Percentiles rank a stretch among this genome's conserved stretches.
Evolutionary conservation across 2,329 filamentous ascomycete species (phyloP).

Genomic region (Aspergillus ibericus): DNA sequence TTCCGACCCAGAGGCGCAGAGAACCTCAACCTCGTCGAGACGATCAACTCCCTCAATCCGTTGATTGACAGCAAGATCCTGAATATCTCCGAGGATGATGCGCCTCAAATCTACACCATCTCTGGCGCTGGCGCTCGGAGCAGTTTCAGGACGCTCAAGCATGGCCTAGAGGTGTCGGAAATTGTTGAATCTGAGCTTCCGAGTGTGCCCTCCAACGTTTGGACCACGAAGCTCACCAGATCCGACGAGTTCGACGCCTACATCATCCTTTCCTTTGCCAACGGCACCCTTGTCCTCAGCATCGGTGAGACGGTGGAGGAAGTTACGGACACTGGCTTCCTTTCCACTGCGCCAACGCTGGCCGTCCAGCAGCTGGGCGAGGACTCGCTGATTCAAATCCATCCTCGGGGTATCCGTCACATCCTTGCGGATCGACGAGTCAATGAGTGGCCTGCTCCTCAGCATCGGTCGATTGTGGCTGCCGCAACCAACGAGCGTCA

Average conservation of each 20-base stretch:
- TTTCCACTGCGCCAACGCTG: slow-evolving; percentile 83
- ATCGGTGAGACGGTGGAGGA: slow-evolving; percentile 97
- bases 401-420: slow-evolving; percentile 93
- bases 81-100: slow-evolving; percentile 87
- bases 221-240: slow-evolving; percentile 85
- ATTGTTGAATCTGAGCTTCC: slow-evolving; percentile 93
- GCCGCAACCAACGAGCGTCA: slow-evolving; percentile 92
- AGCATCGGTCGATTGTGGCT: slow-evolving; percentile 92
- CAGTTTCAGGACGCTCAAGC: slow-evolving; percentile 86
- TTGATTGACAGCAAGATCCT: slow-evolving; percentile 87
- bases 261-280: slow-evolving; percentile 90
- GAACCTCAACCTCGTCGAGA: slow-evolving; percentile 82
- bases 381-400: slow-evolving; percentile 87
- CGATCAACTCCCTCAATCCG: slow-evolving; percentile 85
- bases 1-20: slow-evolving; percentile 78
- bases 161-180: slow-evolving; percentile 89
- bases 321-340: slow-evolving; percentile 88
- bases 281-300: slow-evolving; percentile 85
- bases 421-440: slow-evolving; percentile 74
- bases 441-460: slow-evolving; percentile 90
- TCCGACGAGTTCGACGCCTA: slow-evolving; percentile 88
- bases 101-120: slow-evolving; percentile 92
- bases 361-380: slow-evolving; percentile 94
- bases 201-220: slow-evolving; percentile 85
- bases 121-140: slow-evolving; percentile 87